phyloP scores from a whole-genome alignment of 495 filamentous ascomycete genomes.

The Neurospora sp. region DNA sequence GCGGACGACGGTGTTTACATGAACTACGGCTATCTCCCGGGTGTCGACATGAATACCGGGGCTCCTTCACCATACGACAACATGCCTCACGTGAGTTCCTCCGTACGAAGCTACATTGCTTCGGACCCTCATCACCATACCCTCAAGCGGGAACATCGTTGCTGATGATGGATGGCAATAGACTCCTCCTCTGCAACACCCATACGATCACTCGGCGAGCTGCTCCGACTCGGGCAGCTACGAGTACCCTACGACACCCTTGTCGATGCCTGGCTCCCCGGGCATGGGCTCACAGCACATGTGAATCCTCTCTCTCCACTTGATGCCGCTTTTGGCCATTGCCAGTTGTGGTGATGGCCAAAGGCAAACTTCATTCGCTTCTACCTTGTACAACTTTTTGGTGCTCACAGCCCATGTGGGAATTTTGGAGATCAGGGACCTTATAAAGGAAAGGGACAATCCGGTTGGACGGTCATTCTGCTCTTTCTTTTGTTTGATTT shows the following conservation, averaged over 20 bases:
- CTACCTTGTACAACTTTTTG: background rate
- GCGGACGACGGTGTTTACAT: conserved; percentile 67
- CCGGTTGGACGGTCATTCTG: background rate
- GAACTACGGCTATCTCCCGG: conserved; percentile 63
- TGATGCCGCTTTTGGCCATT: background rate
- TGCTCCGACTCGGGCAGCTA: conserved; percentile 47
- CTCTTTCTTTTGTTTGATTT: background rate
- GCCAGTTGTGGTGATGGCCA: background rate
- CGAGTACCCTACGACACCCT: conserved; percentile 56
- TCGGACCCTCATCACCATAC: conserved; percentile 18
- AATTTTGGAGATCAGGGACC: background rate
- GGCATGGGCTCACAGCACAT: conserved; percentile 29
- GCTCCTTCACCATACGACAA: conserved; percentile 49
- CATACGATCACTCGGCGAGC: conserved; percentile 62
- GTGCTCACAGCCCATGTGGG: background rate
- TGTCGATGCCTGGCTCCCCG: conserved; percentile 58
- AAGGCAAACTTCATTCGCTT: background rate
- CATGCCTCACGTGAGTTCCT: conserved; percentile 58
- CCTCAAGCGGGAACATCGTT: conserved; percentile 29
- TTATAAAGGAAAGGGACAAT: background rate
- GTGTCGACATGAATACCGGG: conserved; percentile 51
- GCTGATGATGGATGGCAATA: conserved; percentile 41
- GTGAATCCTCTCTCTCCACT: background rate
- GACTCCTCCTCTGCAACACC: conserved; percentile 79
- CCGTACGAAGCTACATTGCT: background rate